phyloP scores from a whole-genome alignment of 2,329 filamentous ascomycete genomes.

The Ceratocystis ficicola region DNA sequence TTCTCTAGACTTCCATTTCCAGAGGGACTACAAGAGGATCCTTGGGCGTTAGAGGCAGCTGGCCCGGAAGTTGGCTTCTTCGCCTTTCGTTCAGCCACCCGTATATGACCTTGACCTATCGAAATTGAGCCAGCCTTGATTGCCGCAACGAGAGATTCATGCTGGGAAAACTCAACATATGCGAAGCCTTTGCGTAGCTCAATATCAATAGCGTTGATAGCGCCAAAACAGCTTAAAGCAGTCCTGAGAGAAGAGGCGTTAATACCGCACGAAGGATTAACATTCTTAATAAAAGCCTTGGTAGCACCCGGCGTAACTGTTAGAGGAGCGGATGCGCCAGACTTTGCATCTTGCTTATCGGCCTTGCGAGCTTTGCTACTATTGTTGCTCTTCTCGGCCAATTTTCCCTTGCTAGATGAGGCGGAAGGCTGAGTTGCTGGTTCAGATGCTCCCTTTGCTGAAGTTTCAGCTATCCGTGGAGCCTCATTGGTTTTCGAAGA shows the following conservation, averaged over 20 bases:
- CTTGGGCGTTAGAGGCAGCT: conserved; percentile 20
- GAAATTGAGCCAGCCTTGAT: conserved; percentile 69
- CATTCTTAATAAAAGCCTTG: conserved; percentile 68
- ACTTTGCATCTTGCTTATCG: conserved; percentile 27
- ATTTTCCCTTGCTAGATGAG: conserved; percentile 26
- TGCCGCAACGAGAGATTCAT: conserved; percentile 61
- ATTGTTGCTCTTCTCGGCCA: neutral
- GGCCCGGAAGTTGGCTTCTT: conserved; percentile 30
- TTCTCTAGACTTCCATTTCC: neutral
- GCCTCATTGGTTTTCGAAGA: conserved; percentile 24
- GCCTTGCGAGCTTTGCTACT: conserved; percentile 28
- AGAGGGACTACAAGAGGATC: conserved; percentile 13
- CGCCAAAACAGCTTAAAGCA: conserved; percentile 61
- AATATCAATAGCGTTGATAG: conserved; percentile 71
- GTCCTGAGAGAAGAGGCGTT: conserved; percentile 69
- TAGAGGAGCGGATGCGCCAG: conserved; percentile 23
- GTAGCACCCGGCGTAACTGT: conserved; percentile 38
- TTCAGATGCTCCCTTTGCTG: conserved; percentile 22
- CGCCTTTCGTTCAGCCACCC: conserved; percentile 73
- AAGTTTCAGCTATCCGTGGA: conserved; percentile 25
- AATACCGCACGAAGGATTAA: conserved; percentile 81
- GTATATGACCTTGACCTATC: conserved; percentile 74
- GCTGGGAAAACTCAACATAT: conserved; percentile 75
- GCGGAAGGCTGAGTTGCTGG: conserved; percentile 27
- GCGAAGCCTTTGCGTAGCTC: conserved; percentile 92